A percentile compares a stretch with the other conserved stretches of the same genome.
These are phyloP conservation scores for Venturia carpophila DNA, from an alignment of 2,329 filamentous ascomycete genomes.

Conservation along the genomic window DNA sequence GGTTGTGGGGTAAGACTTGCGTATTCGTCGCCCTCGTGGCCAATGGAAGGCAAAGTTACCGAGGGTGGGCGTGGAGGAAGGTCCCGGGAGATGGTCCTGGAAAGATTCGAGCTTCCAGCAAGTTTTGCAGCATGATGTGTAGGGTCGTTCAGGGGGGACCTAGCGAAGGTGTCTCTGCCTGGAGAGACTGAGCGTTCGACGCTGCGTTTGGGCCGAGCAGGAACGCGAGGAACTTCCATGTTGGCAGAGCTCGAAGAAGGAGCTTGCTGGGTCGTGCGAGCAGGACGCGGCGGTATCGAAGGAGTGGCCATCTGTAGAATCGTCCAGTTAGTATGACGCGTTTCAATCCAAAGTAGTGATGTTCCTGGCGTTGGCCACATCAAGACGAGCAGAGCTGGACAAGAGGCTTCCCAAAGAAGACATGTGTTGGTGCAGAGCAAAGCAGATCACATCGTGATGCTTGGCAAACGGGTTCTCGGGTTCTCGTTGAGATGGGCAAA, in stretches of 20 bases:
- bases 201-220: conserved; percentile 66
- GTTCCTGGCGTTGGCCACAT: not conserved
- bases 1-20: conserved; percentile 44
- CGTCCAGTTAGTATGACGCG: not conserved
- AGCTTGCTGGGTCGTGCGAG: conserved; percentile 41
- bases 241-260: conserved; percentile 35
- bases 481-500: not conserved
- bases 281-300: conserved; percentile 55
- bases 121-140: conserved; percentile 33
- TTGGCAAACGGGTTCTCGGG: not conserved
- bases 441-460: not conserved
- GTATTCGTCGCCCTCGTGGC: conserved; percentile 87
- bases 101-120: conserved; percentile 30
- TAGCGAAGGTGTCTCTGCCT: conserved; percentile 68
- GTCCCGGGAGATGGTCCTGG: conserved; percentile 28
- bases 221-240: conserved; percentile 60
- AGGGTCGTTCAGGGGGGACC: conserved; percentile 74
- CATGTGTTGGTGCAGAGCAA: not conserved
- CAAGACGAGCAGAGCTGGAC: not conserved
- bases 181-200: conserved; percentile 71
- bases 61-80: conserved; percentile 58
- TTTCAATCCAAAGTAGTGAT: not conserved
- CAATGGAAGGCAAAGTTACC: conserved; percentile 74
- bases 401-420: not conserved
- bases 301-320: conserved; percentile 41